Percentiles rank a stretch among this genome's conserved stretches.
Evolutionary conservation across 2,329 filamentous ascomycete genomes (phyloP).

Genomic region (Aphanocladium album): DNA sequence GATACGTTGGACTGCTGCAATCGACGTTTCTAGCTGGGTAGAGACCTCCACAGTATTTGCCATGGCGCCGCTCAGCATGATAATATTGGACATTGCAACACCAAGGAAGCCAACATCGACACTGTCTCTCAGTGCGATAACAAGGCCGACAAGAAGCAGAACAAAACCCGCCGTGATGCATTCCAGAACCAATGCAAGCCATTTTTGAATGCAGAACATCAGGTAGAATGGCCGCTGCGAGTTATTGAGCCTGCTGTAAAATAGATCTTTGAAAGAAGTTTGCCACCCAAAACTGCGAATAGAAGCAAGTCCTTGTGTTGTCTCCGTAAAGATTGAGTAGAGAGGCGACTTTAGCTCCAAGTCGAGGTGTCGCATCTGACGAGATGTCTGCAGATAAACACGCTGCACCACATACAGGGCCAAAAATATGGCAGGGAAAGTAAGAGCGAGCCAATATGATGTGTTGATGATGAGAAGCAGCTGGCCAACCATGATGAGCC

Average conservation of each 20-base stretch:
- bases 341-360: constrained; percentile 53
- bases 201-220: constrained; percentile 51
- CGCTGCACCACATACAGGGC: constrained; percentile 45
- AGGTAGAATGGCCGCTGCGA: constrained; percentile 55
- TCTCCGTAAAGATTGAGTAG: constrained; percentile 29
- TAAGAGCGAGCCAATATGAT: constrained; percentile 37
- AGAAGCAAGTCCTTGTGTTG: neutral
- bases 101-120: no score
- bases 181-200: constrained; percentile 47
- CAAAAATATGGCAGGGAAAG: constrained; percentile 40
- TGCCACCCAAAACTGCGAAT: constrained; percentile 32
- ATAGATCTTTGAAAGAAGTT: constrained; percentile 34
- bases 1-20: constrained; percentile 18
- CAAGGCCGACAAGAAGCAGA: constrained; percentile 39
- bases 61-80: constrained; percentile 28
- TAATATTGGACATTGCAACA: constrained; percentile 30
- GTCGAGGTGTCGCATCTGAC: constrained; percentile 52
- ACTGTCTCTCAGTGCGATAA: constrained; percentile 39
- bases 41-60: constrained; percentile 17
- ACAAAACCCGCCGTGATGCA: constrained; percentile 44
- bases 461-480: constrained; percentile 32
- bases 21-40: constrained; percentile 22
- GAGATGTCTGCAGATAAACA: constrained; percentile 52
- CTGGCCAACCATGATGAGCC: constrained; percentile 25
- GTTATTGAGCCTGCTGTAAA: constrained; percentile 41